phyloP scores from a whole-genome alignment of 805 yeast genomes.

The Saccharomycopsis sp. region DNA sequence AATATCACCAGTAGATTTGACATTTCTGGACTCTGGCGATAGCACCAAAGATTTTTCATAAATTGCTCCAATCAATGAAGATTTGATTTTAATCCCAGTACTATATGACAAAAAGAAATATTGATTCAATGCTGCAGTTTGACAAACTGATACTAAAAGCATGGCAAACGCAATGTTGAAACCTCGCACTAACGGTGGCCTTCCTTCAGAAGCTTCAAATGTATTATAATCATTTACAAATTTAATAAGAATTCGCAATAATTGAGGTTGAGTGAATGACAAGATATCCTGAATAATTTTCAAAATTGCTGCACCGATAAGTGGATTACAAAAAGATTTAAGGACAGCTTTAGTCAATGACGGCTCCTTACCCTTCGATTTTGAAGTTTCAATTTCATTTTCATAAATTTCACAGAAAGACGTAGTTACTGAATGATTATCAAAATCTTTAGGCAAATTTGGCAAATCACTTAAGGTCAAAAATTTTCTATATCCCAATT shows the following conservation, averaged over 20 bases:
- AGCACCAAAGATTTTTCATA: conserved; percentile 62
- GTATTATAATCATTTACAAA: conserved; percentile 45
- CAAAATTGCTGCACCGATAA: conserved; percentile 37
- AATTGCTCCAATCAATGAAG: conserved; percentile 59
- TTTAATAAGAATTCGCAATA: conserved; percentile 62
- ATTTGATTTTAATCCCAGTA: conserved; percentile 68
- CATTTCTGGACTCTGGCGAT: conserved; percentile 64
- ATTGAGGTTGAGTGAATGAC: conserved; percentile 83
- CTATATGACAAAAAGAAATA: conserved; percentile 70
- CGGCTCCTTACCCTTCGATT: conserved; percentile 30
- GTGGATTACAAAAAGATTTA: conserved; percentile 70
- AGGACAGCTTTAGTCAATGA: conserved; percentile 56
- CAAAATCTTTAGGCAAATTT: conserved; percentile 60
- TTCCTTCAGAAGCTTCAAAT: conserved; percentile 28
- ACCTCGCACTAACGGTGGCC: conserved; percentile 64
- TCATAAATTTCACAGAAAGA: conserved; percentile 57
- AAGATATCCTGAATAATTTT: conserved; percentile 60
- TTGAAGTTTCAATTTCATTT: conserved; percentile 32
- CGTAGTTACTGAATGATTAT: conserved; percentile 44
- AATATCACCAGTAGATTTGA: conserved; percentile 83
- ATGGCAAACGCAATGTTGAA: conserved; percentile 67
- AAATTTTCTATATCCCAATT: conserved; percentile 59
- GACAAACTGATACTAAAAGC: conserved; percentile 72
- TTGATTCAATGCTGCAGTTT: conserved; percentile 71
- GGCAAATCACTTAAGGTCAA: conserved; percentile 64